A percentile compares a stretch with the other conserved stretches of the same genome.
phyloP scores from a whole-genome alignment of 352 stramenopile genomes.

The Pythium diclinum region DNA sequence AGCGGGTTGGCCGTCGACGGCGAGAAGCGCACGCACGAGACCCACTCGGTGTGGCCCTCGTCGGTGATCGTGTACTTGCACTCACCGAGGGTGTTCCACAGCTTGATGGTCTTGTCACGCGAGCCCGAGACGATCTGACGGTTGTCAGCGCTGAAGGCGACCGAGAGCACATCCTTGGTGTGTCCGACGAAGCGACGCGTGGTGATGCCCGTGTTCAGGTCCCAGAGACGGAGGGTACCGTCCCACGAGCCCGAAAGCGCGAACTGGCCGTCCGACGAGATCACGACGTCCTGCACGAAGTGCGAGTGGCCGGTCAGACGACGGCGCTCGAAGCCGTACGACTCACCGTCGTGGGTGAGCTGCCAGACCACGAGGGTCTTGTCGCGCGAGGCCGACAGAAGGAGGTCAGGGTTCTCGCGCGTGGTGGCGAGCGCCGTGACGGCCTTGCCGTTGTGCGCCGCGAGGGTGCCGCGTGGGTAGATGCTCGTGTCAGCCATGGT shows the following conservation, averaged over 20 bases:
- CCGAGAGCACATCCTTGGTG: conserved; percentile 99
- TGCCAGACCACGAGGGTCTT: conserved; percentile 92
- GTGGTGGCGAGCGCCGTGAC: conserved; percentile 96
- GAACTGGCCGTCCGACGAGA: conserved; percentile 99
- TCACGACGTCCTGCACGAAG: conserved; percentile 99
- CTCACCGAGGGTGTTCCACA: conserved; percentile 99
- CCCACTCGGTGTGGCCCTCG: conserved; percentile 99
- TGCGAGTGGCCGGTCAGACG: conserved; percentile 98
- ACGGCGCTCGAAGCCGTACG: conserved; percentile 97
- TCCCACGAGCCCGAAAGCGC: conserved; percentile 99
- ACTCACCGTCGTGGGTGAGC: conserved; percentile 94
- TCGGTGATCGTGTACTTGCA: conserved; percentile 99
- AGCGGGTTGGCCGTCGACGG: conserved; percentile 94
- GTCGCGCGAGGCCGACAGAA: conserved; percentile 97
- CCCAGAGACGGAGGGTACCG: conserved; percentile 98
- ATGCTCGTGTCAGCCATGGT: conserved; percentile 81
- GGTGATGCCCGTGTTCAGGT: conserved; percentile 99
- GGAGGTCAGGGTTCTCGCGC: conserved; percentile 98
- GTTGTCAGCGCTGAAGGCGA: conserved; percentile 99
- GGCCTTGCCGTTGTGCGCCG: conserved; percentile 88
- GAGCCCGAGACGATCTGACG: conserved; percentile 99
- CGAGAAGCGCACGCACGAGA: conserved; percentile 99
- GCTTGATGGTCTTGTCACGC: conserved; percentile 99
- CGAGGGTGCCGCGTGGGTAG: conserved; percentile 85
- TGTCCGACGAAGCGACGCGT: conserved; percentile 99